Evolutionary conservation across 2,329 filamentous ascomycete genomes (phyloP), one percentile per base, ranked within the genome.

Genomic region (Aspergillus tanneri): DNA sequence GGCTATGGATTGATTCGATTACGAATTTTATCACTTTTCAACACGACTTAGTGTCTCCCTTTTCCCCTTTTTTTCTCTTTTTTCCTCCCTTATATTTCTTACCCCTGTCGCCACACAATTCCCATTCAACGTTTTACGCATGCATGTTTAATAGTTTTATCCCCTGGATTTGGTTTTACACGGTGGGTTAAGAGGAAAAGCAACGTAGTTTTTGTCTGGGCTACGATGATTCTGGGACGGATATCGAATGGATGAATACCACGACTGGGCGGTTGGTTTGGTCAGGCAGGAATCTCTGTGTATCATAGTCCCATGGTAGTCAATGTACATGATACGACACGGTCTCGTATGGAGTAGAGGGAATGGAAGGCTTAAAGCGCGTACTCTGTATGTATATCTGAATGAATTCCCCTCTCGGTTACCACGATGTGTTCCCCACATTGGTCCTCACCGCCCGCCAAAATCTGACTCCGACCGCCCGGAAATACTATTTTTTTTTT

Each of bases 201-300:
- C 56, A 63, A 66, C 51, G 66, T 65, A 66, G 66, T 68, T 68
- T n/a, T 23, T 43, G 28, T 30, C 52, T 54, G 57, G 58, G 52
- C 53, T 60, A 58, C 47, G 51, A 56, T 53, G 52, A 58, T 58
- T 54, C 49, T 53, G 53, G 57, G 56, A 53, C 47, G 43, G 50
- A 52, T 44, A 43, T 40, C 32, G 36, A 30, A 52, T 51, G 47
- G n/a, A 52, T 50, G 55, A 56, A 51, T 50, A 53, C 49, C 50
- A 53, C 47, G 49, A 49, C 50, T 53, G 46, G 45, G 21, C 28
- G 43, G 48, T 19, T 50, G 43, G 51, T 45, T 52, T 53, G 51
- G 52, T 54, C 52, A 55, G 50, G 55, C 47, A 48, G 50, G 48
- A 50, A 50, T 54, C 45, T 52, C 53, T 52, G 45, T 58, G 58